Base-by-base conservation (phyloP, 495 filamentous ascomycete genomes). In the Podospora tetraspora region DNA sequence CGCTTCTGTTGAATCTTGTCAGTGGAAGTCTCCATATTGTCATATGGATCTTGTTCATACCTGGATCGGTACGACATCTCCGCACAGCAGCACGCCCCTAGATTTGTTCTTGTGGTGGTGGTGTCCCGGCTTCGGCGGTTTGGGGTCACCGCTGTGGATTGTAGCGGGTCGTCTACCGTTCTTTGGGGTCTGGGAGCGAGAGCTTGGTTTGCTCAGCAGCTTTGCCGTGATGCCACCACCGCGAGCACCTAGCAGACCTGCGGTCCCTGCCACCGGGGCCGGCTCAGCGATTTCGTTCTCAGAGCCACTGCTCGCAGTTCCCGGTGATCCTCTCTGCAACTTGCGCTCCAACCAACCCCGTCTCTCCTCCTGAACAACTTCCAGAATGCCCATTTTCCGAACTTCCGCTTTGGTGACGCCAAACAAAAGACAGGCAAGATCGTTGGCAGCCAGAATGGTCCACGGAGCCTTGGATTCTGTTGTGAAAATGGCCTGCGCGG, bases 381-480 rank as follows among this genome's bases (percentile, higher is more conserved):
- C 95, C 65, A 99, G 76, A 66, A 99, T 98, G 66, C 96, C 93
- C 82, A 98, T 88, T 74, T 93, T 97, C 30, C 92, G 88, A 37
- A 99, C 90, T 79, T 99, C 95, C 10, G 92, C 91, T 74, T 93
- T 92, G 6, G 94, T 96, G 29, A 99, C 92, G 52, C 95, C 95
- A 79, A 99, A 98, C 60, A 99, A 87, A 27, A 99, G 84, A 79
- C 95, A 99, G 19, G 96, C 94, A 37, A 99, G 83, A 77, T 99
- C 95, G 74, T 99, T 99, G n/a, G 95, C 96, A 9, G 94, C 90
- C 60, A 97, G 83, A 66, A 99, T 97, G 3, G 94, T 98, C 91
- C 93, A 99, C 5, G 95, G 96, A 11, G 90, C 84, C 59, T 89
- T 84, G 59, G 91, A 85, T 78, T 96, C 91, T 19, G 95, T 99